Evolutionary conservation across 768 basidiomycete species (phyloP).

Genomic region (Trametes villosa): DNA sequence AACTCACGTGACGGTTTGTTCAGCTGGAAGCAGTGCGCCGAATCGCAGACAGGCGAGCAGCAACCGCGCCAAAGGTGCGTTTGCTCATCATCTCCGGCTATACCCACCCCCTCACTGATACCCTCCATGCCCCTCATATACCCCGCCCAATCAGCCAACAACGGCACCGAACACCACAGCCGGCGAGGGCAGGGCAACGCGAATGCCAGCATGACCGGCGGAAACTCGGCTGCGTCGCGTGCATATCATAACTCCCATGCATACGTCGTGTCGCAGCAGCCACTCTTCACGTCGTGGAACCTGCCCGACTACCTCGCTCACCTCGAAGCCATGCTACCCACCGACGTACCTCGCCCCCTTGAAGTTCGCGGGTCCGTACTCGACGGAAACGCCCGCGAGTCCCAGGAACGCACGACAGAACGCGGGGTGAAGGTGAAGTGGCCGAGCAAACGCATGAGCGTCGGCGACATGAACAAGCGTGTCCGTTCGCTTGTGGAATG

Average conservation of each 20-base stretch:
- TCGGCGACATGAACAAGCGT: constrained; percentile 97
- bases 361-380: constrained; percentile 61
- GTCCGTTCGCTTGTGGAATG: constrained; percentile 89
- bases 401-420: constrained; percentile 65
- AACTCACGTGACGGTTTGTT: constrained; percentile 40
- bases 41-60: constrained; percentile 35
- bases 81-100: constrained; percentile 29
- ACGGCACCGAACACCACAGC: constrained; percentile 48
- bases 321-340: constrained; percentile 82
- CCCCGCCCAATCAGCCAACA: constrained; percentile 27
- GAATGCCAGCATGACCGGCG: constrained; percentile 40
- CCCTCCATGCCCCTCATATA: constrained; percentile 17
- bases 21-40: constrained; percentile 43
- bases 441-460: constrained; percentile 93
- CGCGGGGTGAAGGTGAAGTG: constrained; percentile 89
- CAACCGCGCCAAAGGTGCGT: constrained; percentile 43
- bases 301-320: constrained; percentile 93
- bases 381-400: constrained; percentile 50
- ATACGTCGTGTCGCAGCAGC: constrained; percentile 78
- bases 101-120: constrained; percentile 26
- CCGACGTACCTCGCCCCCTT: constrained; percentile 72
- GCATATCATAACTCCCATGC: constrained; percentile 82
- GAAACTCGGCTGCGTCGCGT: constrained; percentile 44
- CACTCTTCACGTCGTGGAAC: constrained; percentile 84
- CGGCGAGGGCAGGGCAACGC: constrained; percentile 52